phyloP scores from a whole-genome alignment of 1,284 basidiomycete genomes.

The Takashimella koratensis region DNA sequence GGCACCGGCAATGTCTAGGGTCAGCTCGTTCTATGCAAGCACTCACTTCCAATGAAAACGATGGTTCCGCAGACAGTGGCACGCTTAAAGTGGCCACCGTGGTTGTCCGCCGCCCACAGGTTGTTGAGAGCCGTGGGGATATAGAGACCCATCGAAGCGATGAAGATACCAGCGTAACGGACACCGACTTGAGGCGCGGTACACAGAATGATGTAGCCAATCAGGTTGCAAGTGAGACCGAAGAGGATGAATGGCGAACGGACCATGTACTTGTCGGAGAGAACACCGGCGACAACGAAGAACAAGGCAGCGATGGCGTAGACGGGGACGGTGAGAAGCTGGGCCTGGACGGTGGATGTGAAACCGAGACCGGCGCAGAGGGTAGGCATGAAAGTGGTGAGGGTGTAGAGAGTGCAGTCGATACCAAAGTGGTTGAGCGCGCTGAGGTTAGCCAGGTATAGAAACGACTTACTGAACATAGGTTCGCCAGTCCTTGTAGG shows the following conservation, averaged over 20 bases:
- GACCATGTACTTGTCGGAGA: conserved; percentile 40
- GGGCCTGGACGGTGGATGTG: conserved; percentile 65
- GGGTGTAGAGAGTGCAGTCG: conserved; percentile 57
- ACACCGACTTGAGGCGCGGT: conserved; percentile 42
- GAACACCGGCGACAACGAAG: conserved; percentile 39
- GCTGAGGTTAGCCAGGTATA: no score
- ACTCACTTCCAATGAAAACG: no score
- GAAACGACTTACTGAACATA: no score
- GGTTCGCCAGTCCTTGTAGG: no score
- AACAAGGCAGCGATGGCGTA: conserved; percentile 36
- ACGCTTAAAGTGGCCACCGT: no score
- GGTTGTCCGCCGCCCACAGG: no score
- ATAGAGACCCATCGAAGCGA: conserved; percentile 58
- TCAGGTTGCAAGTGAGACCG: conserved; percentile 32
- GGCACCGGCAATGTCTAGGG: no score
- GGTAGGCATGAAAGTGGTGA: conserved; percentile 56
- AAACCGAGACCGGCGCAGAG: conserved; percentile 53
- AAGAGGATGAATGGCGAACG: conserved; percentile 40
- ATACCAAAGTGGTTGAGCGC: conserved; percentile 48
- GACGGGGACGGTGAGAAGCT: conserved; percentile 52
- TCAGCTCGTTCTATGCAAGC: no score
- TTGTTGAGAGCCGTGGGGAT: no score
- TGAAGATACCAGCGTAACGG: conserved; percentile 56
- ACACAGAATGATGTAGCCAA: conserved; percentile 38
- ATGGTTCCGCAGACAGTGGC: no score